Evolutionary conservation across 164 flowering plant genomes (phyloP), one percentile per base, ranked within the genome.

Genomic region (Berberis vulgaris): DNA sequence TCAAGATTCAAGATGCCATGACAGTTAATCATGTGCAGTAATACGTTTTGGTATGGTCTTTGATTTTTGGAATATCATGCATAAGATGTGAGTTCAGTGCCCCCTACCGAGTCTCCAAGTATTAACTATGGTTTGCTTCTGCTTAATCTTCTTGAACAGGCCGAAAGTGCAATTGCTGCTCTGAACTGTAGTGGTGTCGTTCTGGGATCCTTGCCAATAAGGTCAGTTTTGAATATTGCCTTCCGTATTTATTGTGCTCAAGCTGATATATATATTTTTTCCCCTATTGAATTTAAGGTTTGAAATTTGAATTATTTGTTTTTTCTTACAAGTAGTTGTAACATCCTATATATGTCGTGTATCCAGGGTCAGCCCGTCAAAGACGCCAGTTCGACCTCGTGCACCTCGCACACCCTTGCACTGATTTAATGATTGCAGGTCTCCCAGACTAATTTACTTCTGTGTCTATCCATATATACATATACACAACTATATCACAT

Each of bases 341-440:
- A n/a, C n/a, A n/a, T n/a, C n/a, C n/a, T n/a, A n/a, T n/a, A n/a
- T 52, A 1, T 66, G 57, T 6, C 64, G 38, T 64, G 6, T 53
- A 56, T 69, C 4, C 85, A 87, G 94, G 86, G 89, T 87, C 12
- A 87, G 95, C 75, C 95, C 95, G 57, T 87, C 91, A 45, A 85
- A 85, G 82, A 87, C 91, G 1, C 95, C 95, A 43, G 91, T 85
- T 56, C 78, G 91, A 10, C 88, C 87, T 2, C 86, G 85, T 40
- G 59, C 81, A 63, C 86, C 88, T 57, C 84, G 86, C 1, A 67
- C 70, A 54, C 69, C 82, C 38, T 61, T 73, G 64, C 86, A 80
- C 46, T 87, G 80, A 87, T 56, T 40, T 6, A 59, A 43, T 57
- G 60, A 50, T 45, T 69, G 54, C 61, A 9, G 45, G 50, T 43